phyloP scores from a whole-genome alignment of 2,329 filamentous ascomycete species.

The Thermothelomyces thermophilus region DNA sequence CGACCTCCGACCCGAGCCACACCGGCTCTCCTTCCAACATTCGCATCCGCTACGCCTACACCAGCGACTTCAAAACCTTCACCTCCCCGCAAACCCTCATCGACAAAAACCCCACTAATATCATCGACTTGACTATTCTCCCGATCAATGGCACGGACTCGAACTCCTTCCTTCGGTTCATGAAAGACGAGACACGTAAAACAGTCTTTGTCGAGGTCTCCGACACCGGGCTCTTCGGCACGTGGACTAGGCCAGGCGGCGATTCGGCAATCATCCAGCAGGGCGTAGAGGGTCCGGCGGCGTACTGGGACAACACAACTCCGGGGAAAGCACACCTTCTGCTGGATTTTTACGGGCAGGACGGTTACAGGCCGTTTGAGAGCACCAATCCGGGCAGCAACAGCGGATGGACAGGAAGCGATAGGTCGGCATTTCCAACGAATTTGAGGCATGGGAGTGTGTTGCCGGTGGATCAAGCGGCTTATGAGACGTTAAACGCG shows the following conservation, averaged over 20 bases:
- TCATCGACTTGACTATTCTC: conserved; percentile 53
- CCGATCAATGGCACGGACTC: conserved; percentile 27
- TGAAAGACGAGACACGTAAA: conserved; percentile 49
- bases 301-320: conserved; percentile 37
- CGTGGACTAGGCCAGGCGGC: conserved; percentile 44
- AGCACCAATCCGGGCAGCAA: conserved; percentile 38
- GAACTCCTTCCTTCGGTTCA: conserved; percentile 42
- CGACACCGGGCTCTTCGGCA: conserved; percentile 43
- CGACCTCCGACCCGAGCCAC: conserved; percentile 40
- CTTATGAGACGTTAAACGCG: conserved; percentile 36
- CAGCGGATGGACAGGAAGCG: conserved; percentile 39
- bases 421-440: conserved; percentile 37
- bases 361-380: conserved; percentile 46
- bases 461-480: conserved; percentile 38
- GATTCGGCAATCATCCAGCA: conserved; percentile 35
- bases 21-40: conserved; percentile 39
- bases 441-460: conserved; percentile 47
- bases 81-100: conserved; percentile 44
- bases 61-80: conserved; percentile 49
- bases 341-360: conserved; percentile 42
- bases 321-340: conserved; percentile 39
- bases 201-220: conserved; percentile 46
- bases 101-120: conserved; percentile 39
- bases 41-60: conserved; percentile 49
- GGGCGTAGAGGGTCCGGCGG: conserved; percentile 39